phyloP scores from a whole-genome alignment of 106 monocot species.

The Apostasia ramifera region DNA sequence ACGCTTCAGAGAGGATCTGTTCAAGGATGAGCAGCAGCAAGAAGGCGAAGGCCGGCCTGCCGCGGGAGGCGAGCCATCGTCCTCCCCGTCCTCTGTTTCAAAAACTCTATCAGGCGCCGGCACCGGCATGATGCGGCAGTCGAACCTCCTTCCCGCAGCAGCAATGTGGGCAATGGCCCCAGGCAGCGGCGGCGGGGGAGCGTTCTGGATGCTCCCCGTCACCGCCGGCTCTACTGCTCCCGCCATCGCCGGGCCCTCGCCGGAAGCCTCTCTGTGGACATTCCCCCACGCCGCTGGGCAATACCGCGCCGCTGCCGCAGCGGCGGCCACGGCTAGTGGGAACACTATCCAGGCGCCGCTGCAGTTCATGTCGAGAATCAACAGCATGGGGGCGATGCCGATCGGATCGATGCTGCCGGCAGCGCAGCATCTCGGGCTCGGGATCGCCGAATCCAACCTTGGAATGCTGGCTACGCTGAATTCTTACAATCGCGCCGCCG shows the following conservation, averaged over 20 bases:
- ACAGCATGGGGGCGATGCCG: slow-evolving; percentile 23
- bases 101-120: slow-evolving; percentile 1
- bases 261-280: slow-evolving; percentile 52
- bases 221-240: slow-evolving; percentile 26
- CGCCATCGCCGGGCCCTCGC: slow-evolving; percentile 7
- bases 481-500: slow-evolving; percentile 45
- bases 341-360: slow-evolving; percentile 67
- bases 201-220: slow-evolving; percentile 97
- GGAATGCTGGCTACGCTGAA: slow-evolving; percentile 86
- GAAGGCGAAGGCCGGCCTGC: slow-evolving; percentile 2
- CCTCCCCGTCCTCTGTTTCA: slow-evolving; percentile 12
- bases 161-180: slow-evolving; percentile 87
- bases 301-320: slow-evolving; percentile 30
- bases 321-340: slow-evolving; percentile 16
- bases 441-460: slow-evolving; percentile 59
- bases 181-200: slow-evolving; percentile 34
- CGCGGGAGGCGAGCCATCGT: slow-evolving; percentile 13
- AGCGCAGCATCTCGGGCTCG: slow-evolving; percentile 35
- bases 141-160: slow-evolving; percentile 33
- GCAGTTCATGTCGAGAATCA: slow-evolving; percentile 86
- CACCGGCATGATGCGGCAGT: slow-evolving; percentile 13
- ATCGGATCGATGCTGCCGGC: slow-evolving; percentile 41
- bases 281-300: slow-evolving; percentile 47
- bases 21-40: slow-evolving; percentile 58
- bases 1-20: slow-evolving; percentile 67